Percentiles rank a stretch among this genome's conserved stretches.
Conservation (phyloP, 176 grass and related monocot genomes). For the Guadua angustifolia region DNA sequence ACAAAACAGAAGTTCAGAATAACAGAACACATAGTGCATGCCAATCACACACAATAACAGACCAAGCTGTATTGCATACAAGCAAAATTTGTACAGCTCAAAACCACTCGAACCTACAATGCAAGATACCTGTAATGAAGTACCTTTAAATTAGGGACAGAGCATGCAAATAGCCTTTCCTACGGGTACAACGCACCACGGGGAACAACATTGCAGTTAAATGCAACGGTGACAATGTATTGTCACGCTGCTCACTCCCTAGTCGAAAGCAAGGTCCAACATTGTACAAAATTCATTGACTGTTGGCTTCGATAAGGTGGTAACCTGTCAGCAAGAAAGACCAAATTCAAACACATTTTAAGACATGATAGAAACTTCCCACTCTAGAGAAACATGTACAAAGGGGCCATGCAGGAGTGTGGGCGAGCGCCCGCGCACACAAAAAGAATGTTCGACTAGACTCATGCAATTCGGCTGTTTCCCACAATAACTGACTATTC, state of each 20-base stretch:
- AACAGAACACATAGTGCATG: background rate
- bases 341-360: background rate
- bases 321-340: constrained; percentile 34
- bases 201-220: constrained; percentile 3
- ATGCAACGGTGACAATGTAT: background rate
- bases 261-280: background rate
- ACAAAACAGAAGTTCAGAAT: background rate
- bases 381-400: background rate
- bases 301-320: background rate
- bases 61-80: constrained; percentile 7
- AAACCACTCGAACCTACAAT: background rate
- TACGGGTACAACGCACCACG: constrained; percentile 7
- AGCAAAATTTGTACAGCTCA: background rate
- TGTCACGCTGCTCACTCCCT: background rate
- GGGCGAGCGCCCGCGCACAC: too few relatives aligned
- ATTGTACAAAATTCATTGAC: constrained; percentile 16
- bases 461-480: background rate
- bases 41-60: background rate
- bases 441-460: background rate
- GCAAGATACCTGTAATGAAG: constrained; percentile 1
- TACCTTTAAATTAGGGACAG: background rate
- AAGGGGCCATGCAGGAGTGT: background rate
- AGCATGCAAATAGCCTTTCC: background rate
- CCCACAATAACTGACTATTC: background rate
- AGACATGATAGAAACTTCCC: background rate